Conservation (phyloP, 1,139 yeast genomes). For the Saccharomyces hybrid region DNA sequence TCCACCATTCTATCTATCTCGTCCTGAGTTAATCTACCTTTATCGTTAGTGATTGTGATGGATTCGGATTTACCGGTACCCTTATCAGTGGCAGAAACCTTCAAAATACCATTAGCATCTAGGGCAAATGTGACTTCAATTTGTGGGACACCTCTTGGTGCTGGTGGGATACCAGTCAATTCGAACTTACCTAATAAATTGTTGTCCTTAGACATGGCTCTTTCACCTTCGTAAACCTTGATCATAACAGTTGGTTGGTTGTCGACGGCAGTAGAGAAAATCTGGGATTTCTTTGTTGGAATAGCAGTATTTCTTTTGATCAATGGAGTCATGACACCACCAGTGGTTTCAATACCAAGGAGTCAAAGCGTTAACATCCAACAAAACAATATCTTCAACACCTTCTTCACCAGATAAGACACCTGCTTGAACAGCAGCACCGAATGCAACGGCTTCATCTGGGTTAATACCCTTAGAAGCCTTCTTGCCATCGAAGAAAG, state of each 20-base stretch:
- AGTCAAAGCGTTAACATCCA: constrained; percentile 91
- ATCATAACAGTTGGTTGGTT: constrained; percentile 93
- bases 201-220: constrained; percentile 92
- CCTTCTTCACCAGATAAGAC: constrained; percentile 70
- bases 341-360: constrained; percentile 93
- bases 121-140: constrained; percentile 91
- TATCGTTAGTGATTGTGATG: constrained; percentile 91
- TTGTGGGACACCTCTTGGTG: constrained; percentile 97
- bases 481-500: constrained; percentile 76
- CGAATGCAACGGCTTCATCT: constrained; percentile 95
- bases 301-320: constrained; percentile 93
- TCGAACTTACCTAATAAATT: constrained; percentile 91
- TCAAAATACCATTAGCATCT: constrained; percentile 92
- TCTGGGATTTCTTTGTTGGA: constrained; percentile 92
- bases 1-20: constrained; percentile 92
- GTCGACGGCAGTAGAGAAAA: constrained; percentile 92
- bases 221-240: constrained; percentile 94
- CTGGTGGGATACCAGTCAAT: constrained; percentile 88
- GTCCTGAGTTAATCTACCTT: constrained; percentile 76
- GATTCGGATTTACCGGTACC: constrained; percentile 95
- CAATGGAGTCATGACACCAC: constrained; percentile 96
- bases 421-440: constrained; percentile 98
- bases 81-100: constrained; percentile 87
- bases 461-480: constrained; percentile 95
- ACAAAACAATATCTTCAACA: constrained; percentile 72